Percentiles rank a stretch among this genome's conserved stretches.
Evolutionary conservation across 371 early-diverging fungal species (phyloP).

Genomic region (Mucor mucedo): DNA sequence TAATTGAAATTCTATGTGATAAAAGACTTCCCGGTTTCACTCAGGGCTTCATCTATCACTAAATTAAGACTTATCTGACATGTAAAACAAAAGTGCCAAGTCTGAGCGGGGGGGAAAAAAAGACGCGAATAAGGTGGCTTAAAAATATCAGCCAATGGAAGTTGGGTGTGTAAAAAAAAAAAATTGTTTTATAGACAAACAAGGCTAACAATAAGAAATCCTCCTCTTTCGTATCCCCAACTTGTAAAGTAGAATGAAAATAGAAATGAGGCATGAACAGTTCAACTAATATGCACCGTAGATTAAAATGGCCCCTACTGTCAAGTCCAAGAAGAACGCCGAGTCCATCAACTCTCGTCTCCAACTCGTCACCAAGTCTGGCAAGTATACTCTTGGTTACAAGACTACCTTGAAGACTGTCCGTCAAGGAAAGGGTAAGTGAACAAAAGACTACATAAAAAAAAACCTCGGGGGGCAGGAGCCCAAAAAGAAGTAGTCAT

Average conservation of each 20-base stretch:
- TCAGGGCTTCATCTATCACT: no score
- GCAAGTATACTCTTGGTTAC: conserved; percentile 97
- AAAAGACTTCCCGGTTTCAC: no score
- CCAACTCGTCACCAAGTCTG: conserved; percentile 98
- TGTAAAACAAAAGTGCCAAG: no score
- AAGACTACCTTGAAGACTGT: conserved; percentile 97
- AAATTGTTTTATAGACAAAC: no score
- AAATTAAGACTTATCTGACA: no score
- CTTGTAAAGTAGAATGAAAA: background rate
- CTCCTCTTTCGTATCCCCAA: conserved; percentile 6
- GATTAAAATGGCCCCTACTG: conserved; percentile 51
- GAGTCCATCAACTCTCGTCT: conserved; percentile 98
- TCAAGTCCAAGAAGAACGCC: conserved; percentile 77
- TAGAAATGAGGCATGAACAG: no score
- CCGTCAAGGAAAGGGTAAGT: conserved; percentile 94
- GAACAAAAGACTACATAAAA: background rate
- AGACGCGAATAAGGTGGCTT: background rate
- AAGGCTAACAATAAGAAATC: background rate
- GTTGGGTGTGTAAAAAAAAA: no score
- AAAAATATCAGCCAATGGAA: background rate
- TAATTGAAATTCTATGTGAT: no score
- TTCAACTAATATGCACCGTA: no score
- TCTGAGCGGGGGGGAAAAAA: background rate
- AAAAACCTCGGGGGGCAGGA: conserved; percentile 24
- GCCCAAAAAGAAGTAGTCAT: conserved; percentile 8